phyloP scores from a whole-genome alignment of 345 rosid species.

The Sonneratia caseolaris region DNA sequence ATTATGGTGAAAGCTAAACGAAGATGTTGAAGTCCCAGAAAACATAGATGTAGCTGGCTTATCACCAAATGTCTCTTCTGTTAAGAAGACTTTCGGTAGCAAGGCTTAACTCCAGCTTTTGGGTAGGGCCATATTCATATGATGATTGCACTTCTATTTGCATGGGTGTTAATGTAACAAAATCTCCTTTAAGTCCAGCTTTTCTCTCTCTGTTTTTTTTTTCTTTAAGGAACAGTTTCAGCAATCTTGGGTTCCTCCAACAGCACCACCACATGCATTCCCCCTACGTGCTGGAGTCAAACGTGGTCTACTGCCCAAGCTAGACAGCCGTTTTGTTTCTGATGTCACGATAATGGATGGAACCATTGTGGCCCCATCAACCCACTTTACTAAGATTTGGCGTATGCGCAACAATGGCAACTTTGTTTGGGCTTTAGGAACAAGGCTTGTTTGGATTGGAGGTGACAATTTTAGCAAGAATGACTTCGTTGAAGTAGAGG shows the following conservation, averaged over 20 bases:
- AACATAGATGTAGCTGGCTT: too few species aligned
- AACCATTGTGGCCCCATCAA: constrained; percentile 61
- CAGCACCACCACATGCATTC: constrained; percentile 10
- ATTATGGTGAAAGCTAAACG: too few species aligned
- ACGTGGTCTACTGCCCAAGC: constrained; percentile 27
- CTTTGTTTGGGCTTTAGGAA: constrained; percentile 54
- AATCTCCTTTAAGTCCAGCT: not conserved
- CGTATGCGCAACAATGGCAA: constrained; percentile 76
- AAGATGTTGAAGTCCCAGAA: too few species aligned
- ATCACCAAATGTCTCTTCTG: too few species aligned
- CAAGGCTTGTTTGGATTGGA: constrained; percentile 64
- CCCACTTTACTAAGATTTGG: constrained; percentile 84
- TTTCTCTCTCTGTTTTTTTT: not conserved
- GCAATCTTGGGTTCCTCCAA: constrained; percentile 21
- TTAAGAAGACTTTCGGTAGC: too few species aligned
- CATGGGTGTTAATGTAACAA: not conserved
- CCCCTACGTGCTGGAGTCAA: constrained; percentile 18
- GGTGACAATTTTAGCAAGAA: constrained; percentile 52
- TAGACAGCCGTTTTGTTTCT: constrained; percentile 65
- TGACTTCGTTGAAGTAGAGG: constrained; percentile 48
- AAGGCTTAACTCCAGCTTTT: too few species aligned
- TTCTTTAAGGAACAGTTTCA: not conserved
- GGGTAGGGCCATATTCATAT: not conserved
- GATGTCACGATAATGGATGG: constrained; percentile 91
- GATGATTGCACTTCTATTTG: constrained; percentile 4